Percentiles rank a stretch among this genome's conserved stretches.
Evolutionary conservation across 2,329 filamentous ascomycete genomes (phyloP).

Genomic region (Pleurostoma richardsiae): DNA sequence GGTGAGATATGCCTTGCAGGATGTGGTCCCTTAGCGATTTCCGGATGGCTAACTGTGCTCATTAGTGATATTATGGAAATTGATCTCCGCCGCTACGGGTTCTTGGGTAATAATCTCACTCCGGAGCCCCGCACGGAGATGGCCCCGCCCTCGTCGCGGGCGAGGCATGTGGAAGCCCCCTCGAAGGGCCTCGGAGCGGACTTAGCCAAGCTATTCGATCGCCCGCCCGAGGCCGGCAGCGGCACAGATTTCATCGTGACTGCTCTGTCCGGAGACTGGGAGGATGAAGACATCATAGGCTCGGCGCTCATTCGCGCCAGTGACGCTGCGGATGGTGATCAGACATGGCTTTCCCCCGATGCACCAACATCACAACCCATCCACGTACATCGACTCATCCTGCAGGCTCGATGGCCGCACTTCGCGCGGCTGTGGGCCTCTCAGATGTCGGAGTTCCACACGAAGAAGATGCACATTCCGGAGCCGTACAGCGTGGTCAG

Average conservation of each 20-base stretch:
- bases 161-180: conserved; percentile 44
- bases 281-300: conserved; percentile 59
- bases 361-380: conserved; percentile 74
- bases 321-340: conserved; percentile 32
- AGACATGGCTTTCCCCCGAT: conserved; percentile 56
- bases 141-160: conserved; percentile 39
- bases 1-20: conserved; percentile 18
- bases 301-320: conserved; percentile 42
- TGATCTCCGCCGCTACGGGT: conserved; percentile 85
- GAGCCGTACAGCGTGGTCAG: conserved; percentile 93
- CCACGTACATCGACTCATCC: conserved; percentile 89
- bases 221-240: conserved; percentile 75
- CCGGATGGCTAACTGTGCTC: too few relatives aligned
- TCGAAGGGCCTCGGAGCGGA: conserved; percentile 75
- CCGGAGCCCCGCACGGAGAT: conserved; percentile 47
- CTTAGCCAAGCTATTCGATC: conserved; percentile 81
- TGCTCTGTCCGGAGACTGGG: conserved; percentile 72
- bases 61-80: conserved; percentile 82
- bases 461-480: conserved; percentile 94
- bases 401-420: conserved; percentile 94
- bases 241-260: conserved; percentile 91
- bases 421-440: conserved; percentile 87
- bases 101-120: conserved; percentile 73
- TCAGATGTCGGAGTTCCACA: conserved; percentile 97
- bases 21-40: too few relatives aligned